Percentiles rank a stretch among this genome's conserved stretches.
Evolutionary conservation across 305 asterid species (phyloP).

Genomic region (Coffea humblotiana): DNA sequence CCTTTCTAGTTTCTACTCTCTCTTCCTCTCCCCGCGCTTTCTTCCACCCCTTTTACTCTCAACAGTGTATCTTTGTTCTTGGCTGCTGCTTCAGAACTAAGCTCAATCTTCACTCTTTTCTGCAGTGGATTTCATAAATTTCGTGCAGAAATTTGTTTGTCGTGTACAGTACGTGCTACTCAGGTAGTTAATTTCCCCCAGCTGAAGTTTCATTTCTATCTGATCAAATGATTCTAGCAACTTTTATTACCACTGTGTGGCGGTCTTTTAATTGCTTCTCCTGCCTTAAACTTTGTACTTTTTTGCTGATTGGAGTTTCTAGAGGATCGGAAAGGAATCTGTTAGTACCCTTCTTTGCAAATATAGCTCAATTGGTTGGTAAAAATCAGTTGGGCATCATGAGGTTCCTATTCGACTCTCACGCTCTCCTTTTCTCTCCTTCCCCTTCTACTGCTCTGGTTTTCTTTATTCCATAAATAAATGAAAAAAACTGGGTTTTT

Average conservation of each 20-base stretch:
- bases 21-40: neutral
- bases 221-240: neutral
- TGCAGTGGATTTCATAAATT: neutral
- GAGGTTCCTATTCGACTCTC: neutral
- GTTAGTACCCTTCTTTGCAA: neutral
- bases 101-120: conserved; percentile 14
- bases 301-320: neutral
- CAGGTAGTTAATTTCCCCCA: conserved; percentile 39
- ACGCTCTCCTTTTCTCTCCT: neutral
- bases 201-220: conserved; percentile 1
- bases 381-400: too few relatives aligned
- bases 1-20: neutral
- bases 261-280: conserved; percentile 10
- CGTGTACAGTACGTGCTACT: conserved; percentile 8
- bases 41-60: conserved; percentile 15
- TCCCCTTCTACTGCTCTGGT: too few relatives aligned
- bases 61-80: conserved; percentile 33
- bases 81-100: conserved; percentile 22
- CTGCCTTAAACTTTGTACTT: neutral
- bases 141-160: neutral
- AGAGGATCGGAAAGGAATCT: neutral
- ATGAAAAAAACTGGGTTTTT: neutral
- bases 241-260: conserved; percentile 6
- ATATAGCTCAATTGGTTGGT: neutral
- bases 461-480: too few relatives aligned